These are phyloP conservation scores for Mycena rosella DNA, from an alignment of 768 basidiomycete species.

Conservation along the genomic window DNA sequence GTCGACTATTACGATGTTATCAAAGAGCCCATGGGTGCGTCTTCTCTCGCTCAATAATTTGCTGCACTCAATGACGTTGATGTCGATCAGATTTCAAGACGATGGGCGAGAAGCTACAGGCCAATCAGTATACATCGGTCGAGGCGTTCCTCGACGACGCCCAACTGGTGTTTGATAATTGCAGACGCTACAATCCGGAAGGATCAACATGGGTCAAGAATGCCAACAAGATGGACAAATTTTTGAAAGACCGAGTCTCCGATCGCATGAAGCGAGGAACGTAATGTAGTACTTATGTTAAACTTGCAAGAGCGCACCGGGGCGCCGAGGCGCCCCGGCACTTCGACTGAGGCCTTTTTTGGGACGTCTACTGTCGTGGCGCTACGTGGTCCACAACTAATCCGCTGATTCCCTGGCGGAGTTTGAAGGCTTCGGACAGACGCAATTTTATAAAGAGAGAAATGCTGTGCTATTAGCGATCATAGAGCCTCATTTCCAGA, in stretches of 20 bases:
- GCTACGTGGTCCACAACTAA: too few species aligned
- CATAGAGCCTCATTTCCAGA: too few species aligned
- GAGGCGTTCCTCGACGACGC: conserved; percentile 85
- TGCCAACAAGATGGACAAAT: conserved; percentile 87
- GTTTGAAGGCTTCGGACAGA: too few species aligned
- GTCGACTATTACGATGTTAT: conserved; percentile 92
- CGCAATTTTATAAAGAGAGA: too few species aligned
- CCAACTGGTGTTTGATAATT: conserved; percentile 90
- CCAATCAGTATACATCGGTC: conserved; percentile 83
- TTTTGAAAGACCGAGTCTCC: conserved; percentile 68
- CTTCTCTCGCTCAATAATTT: too few species aligned
- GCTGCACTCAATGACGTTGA: too few species aligned
- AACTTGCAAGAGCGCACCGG: too few species aligned
- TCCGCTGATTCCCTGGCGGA: too few species aligned
- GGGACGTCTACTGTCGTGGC: too few species aligned
- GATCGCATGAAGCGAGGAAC: conserved; percentile 48
- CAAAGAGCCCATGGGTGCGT: conserved; percentile 92
- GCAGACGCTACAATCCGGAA: conserved; percentile 88
- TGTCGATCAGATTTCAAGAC: conserved; percentile 86
- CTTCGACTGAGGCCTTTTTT: too few species aligned
- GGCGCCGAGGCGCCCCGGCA: too few species aligned
- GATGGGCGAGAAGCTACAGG: conserved; percentile 92
- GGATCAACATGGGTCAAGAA: conserved; percentile 84
- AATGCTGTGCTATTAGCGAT: too few species aligned
- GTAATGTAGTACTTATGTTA: conserved; percentile 8